Evolutionary conservation across 768 basidiomycete species (phyloP).

Genomic region (Filobasidium wieringae): DNA sequence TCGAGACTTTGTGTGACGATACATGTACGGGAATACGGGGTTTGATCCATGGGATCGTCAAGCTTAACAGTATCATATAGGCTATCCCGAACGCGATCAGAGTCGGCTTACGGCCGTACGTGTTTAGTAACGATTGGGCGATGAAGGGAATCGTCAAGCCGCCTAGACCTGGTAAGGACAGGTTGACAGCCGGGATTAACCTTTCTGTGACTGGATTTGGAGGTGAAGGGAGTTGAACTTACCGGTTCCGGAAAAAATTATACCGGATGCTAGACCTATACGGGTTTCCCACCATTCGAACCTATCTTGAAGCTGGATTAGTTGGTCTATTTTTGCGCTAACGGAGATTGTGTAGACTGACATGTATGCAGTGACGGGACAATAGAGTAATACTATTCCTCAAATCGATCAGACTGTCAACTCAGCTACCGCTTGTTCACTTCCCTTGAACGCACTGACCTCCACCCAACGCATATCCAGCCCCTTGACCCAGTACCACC

Average conservation of each 20-base stretch:
- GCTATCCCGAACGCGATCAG: constrained; percentile 5
- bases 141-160: constrained; percentile 22
- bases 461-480: constrained; percentile 19
- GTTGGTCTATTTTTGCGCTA: neutral
- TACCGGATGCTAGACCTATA: constrained; percentile 18
- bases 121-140: constrained; percentile 10
- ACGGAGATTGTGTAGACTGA: neutral
- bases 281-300: constrained; percentile 19
- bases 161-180: constrained; percentile 14
- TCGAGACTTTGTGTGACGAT: neutral
- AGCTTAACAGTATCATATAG: constrained; percentile 15
- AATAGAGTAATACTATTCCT: constrained; percentile 16
- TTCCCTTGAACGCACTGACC: constrained; percentile 11
- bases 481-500: constrained; percentile 18
- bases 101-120: constrained; percentile 15
- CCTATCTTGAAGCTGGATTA: neutral
- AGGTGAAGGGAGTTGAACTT: too few relatives aligned
- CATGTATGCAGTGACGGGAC: constrained; percentile 21
- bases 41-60: constrained; percentile 17
- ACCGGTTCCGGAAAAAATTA: constrained; percentile 24
- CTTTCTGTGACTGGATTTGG: neutral
- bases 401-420: neutral
- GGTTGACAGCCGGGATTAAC: too few relatives aligned
- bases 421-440: neutral
- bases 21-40: constrained; percentile 17